Percentiles rank a stretch among this genome's conserved stretches.
These are phyloP conservation scores for Candida insectalens DNA, from an alignment of 805 yeast species.

Conservation along the genomic window DNA sequence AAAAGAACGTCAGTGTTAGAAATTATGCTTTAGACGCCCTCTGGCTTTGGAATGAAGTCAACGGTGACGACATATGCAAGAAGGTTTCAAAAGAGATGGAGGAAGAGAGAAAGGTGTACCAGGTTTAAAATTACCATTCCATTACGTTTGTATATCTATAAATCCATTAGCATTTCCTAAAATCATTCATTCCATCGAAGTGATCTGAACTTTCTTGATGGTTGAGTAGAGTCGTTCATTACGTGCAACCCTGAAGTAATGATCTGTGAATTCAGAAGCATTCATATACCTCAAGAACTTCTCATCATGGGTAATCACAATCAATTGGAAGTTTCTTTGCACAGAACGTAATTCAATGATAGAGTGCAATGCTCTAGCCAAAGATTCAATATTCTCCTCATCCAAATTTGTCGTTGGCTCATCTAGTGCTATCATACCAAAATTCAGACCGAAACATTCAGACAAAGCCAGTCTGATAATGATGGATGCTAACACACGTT, in stretches of 20 bases:
- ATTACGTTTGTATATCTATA: not conserved
- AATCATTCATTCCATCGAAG: slow-evolving; percentile 12
- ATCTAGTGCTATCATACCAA: slow-evolving; percentile 93
- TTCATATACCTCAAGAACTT: slow-evolving; percentile 77
- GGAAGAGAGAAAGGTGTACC: slow-evolving; percentile 1
- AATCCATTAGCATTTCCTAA: no score
- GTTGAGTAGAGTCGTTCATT: slow-evolving; percentile 75
- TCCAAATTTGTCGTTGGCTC: slow-evolving; percentile 98
- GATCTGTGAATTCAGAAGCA: slow-evolving; percentile 79
- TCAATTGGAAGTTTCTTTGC: slow-evolving; percentile 86
- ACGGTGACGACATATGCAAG: slow-evolving; percentile 27
- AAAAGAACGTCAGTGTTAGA: slow-evolving; percentile 58
- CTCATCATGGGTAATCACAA: slow-evolving; percentile 95
- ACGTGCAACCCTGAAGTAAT: slow-evolving; percentile 72
- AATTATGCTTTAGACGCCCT: slow-evolving; percentile 83
- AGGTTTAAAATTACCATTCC: not conserved
- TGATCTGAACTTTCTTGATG: slow-evolving; percentile 32
- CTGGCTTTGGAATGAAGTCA: slow-evolving; percentile 73
- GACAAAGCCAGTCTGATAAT: slow-evolving; percentile 86
- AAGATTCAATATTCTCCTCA: slow-evolving; percentile 75
- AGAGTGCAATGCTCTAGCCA: slow-evolving; percentile 69
- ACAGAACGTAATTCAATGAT: slow-evolving; percentile 66
- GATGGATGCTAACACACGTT: slow-evolving; percentile 86
- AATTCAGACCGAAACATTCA: slow-evolving; percentile 89
- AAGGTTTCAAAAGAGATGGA: slow-evolving; percentile 5